Percentiles rank a stretch among this genome's conserved stretches.
Conservation (phyloP, 164 flowering plant species). For the Santalum album region DNA sequence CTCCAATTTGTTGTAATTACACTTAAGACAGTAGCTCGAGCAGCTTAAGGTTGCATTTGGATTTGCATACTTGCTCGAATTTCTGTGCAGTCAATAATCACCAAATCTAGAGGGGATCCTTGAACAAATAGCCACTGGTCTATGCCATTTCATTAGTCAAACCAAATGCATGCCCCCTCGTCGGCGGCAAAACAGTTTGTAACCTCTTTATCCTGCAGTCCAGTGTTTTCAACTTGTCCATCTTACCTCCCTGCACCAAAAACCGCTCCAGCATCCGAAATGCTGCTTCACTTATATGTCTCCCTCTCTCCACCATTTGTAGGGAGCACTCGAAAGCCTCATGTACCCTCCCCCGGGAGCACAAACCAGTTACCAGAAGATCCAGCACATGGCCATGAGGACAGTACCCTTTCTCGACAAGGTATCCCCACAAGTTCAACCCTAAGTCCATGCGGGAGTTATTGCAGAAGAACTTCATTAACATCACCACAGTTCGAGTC, state of each 20-base stretch:
- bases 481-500: conserved; percentile 61
- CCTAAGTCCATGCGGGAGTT: conserved; percentile 43
- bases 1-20: too few relatives aligned
- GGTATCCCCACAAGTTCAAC: conserved; percentile 53
- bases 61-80: too few relatives aligned
- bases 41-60: too few relatives aligned
- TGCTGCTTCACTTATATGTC: conserved; percentile 32
- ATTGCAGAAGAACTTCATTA: conserved; percentile 68
- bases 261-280: conserved; percentile 41
- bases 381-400: conserved; percentile 73
- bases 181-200: conserved; percentile 27
- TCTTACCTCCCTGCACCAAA: conserved; percentile 25
- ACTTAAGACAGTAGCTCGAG: too few relatives aligned
- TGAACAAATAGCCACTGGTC: too few relatives aligned
- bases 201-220: conserved; percentile 33
- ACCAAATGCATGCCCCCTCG: conserved; percentile 23
- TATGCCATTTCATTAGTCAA: background rate
- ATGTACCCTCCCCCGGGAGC: conserved; percentile 39
- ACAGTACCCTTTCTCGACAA: conserved; percentile 60
- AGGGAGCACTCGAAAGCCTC: conserved; percentile 55
- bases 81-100: too few relatives aligned
- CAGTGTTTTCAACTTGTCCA: conserved; percentile 35
- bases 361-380: conserved; percentile 56
- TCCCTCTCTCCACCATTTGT: conserved; percentile 63
- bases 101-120: too few relatives aligned